Conservation (phyloP, 1,139 yeast genomes). For the Candida labiduridarum region DNA sequence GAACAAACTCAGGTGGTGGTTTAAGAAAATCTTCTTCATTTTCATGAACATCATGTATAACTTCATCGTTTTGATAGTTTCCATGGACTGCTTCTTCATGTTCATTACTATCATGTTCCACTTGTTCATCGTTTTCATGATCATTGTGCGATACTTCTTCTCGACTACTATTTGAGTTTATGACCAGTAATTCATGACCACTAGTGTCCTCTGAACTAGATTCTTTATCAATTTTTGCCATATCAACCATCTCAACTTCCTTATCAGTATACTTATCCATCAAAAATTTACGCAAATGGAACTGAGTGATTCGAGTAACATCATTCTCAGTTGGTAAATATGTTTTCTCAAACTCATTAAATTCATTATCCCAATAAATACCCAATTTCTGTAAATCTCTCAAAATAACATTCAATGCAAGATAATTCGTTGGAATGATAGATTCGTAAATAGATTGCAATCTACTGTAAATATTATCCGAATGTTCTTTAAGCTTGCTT, state of each 20-base stretch:
- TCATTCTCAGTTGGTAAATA: constrained; percentile 93
- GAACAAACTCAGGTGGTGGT: constrained; percentile 8
- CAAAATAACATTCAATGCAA: constrained; percentile 69
- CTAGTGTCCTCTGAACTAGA: not conserved
- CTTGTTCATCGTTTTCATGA: not conserved
- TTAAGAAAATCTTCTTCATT: not conserved
- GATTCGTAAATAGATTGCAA: constrained; percentile 56
- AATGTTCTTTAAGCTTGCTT: constrained; percentile 54
- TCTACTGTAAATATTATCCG: constrained; percentile 41
- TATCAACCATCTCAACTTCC: constrained; percentile 16
- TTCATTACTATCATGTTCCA: constrained; percentile 9
- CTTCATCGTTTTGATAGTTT: constrained; percentile 5
- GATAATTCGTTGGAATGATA: constrained; percentile 64
- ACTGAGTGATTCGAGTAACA: constrained; percentile 86
- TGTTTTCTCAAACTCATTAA: constrained; percentile 75
- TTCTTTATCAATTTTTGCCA: not conserved
- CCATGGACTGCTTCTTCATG: constrained; percentile 22
- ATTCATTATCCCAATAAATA: constrained; percentile 85
- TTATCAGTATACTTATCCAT: constrained; percentile 47
- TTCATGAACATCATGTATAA: constrained; percentile 2
- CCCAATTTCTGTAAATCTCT: constrained; percentile 80
- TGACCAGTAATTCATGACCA: not conserved
- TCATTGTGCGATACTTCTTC: not conserved
- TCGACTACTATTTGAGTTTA: not conserved
- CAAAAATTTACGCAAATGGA: constrained; percentile 78